A percentile compares a stretch with the other conserved stretches of the same genome.
Conservation (phyloP, 148 eudicot genomes). For the Limonium bicolor region DNA sequence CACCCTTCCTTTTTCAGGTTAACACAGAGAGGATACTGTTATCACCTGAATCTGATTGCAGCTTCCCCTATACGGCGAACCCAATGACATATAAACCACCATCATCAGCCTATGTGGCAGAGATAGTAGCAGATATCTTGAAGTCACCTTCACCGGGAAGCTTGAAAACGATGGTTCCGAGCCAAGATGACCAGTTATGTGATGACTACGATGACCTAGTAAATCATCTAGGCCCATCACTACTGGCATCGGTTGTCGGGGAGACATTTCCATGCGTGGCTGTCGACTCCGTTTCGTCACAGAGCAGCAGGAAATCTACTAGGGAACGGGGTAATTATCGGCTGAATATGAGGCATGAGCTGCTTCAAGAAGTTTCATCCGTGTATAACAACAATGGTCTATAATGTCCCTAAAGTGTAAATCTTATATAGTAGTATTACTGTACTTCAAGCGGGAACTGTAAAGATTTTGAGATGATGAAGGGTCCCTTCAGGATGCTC, state of each 20-base stretch:
- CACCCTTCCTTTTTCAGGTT: constrained; percentile 22
- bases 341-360: constrained; percentile 47
- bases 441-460: too few species aligned
- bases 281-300: too few species aligned
- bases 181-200: constrained; percentile 76
- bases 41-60: constrained; percentile 28
- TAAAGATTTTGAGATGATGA: too few species aligned
- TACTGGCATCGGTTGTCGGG: too few species aligned
- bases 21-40: constrained; percentile 40
- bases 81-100: constrained; percentile 47
- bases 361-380: constrained; percentile 76
- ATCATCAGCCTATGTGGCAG: constrained; percentile 33
- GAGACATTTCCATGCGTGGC: constrained; percentile 27
- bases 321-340: too few species aligned
- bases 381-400: too few species aligned
- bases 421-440: too few species aligned
- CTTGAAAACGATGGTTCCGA: too few species aligned
- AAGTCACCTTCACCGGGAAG: constrained; percentile 30
- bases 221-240: constrained; percentile 37
- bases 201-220: constrained; percentile 71
- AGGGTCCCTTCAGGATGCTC: too few species aligned
- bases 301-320: too few species aligned
- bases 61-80: constrained; percentile 62
- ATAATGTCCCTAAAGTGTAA: too few species aligned
- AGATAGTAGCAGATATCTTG: constrained; percentile 59